phyloP scores from a whole-genome alignment of 108 stramenopile genomes.

The Pseudonitzschia multiseries region DNA sequence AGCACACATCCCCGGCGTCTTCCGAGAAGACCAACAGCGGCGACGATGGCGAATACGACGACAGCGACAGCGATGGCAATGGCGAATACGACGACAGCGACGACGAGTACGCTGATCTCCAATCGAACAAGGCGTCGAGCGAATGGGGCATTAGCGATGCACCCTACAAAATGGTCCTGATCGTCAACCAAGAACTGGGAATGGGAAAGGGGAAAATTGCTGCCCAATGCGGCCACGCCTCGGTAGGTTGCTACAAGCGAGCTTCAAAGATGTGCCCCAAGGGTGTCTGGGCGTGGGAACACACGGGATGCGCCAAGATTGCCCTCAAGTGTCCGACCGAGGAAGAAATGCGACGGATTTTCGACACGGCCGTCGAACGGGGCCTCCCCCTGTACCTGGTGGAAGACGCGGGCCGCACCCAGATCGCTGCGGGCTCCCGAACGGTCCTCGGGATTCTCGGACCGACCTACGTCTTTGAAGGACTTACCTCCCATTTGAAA shows the following conservation, averaged over 20 bases:
- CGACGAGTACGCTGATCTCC: conserved; percentile 19
- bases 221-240: conserved; percentile 90
- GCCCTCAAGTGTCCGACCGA: conserved; percentile 84
- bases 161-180: conserved; percentile 88
- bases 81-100: conserved; percentile 40
- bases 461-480: conserved; percentile 82
- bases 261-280: conserved; percentile 61
- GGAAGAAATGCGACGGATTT: conserved; percentile 76
- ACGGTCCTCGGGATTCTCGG: conserved; percentile 90
- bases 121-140: conserved; percentile 20
- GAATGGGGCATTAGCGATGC: conserved; percentile 69
- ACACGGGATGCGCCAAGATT: conserved; percentile 90
- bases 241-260: conserved; percentile 87
- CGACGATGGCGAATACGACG: conserved; percentile 35
- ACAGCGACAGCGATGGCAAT: conserved; percentile 40
- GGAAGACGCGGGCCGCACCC: conserved; percentile 91
- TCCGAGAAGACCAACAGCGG: conserved; percentile 11
- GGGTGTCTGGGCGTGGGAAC: conserved; percentile 79
- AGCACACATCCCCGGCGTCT: neutral
- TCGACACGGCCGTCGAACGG: conserved; percentile 49
- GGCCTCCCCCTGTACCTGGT: conserved; percentile 86
- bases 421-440: conserved; percentile 90
- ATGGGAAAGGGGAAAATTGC: conserved; percentile 93
- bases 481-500: conserved; percentile 84
- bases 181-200: conserved; percentile 71